Conservation (phyloP, 2,329 filamentous ascomycete genomes). For the Talaromyces amestolkiae region DNA sequence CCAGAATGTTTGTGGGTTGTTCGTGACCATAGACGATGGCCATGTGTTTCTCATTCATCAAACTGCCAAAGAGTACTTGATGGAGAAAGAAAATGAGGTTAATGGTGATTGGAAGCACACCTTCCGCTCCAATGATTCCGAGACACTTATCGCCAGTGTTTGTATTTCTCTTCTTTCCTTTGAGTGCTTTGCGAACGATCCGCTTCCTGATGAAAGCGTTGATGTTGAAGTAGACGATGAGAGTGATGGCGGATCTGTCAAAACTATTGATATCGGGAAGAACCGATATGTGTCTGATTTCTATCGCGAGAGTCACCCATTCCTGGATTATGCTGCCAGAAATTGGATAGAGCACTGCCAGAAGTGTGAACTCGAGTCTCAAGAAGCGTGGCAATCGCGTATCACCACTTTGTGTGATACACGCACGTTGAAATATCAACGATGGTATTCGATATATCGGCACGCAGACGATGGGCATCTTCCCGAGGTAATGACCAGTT, state of each 20-base stretch:
- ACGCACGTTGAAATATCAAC: neutral
- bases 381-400: constrained; percentile 1
- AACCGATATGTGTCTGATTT: neutral
- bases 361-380: neutral
- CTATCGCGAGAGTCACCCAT: neutral
- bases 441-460: constrained; percentile 2
- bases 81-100: neutral
- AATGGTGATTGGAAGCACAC: constrained; percentile 5
- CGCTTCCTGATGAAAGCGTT: neutral
- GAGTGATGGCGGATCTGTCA: neutral
- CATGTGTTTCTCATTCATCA: constrained; percentile 14
- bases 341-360: constrained; percentile 2
- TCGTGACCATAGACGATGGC: neutral
- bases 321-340: constrained; percentile 1
- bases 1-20: constrained; percentile 8
- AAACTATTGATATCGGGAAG: neutral
- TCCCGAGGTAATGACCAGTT: neutral
- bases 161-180: constrained; percentile 12
- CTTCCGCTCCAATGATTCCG: neutral
- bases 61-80: constrained; percentile 11
- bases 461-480: neutral
- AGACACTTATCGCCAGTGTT: neutral
- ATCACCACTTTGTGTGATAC: neutral
- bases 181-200: neutral
- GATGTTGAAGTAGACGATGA: neutral